phyloP scores from a whole-genome alignment of 148 eudicot species.

The Fagopyrum homotropicum region DNA sequence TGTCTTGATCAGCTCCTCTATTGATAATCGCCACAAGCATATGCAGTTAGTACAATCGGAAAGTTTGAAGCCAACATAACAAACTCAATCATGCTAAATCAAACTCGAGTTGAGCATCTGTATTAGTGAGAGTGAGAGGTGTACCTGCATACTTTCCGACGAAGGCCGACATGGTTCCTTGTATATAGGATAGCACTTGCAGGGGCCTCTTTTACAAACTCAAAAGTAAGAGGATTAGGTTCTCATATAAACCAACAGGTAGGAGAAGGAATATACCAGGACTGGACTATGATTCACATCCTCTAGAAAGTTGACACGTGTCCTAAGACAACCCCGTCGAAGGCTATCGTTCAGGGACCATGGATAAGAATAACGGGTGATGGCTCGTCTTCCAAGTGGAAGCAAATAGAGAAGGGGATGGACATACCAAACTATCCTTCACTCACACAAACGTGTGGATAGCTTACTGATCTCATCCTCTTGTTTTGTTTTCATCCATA shows the following conservation, averaged over 20 bases:
- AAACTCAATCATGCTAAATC: not conserved
- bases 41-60: no score
- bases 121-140: not conserved
- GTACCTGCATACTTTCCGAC: constrained; percentile 89
- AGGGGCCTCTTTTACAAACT: constrained; percentile 1
- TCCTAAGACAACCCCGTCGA: constrained; percentile 32
- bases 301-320: constrained; percentile 40
- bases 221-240: not conserved
- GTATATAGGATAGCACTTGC: constrained; percentile 7
- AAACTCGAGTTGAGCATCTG: not conserved
- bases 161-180: constrained; percentile 78
- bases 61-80: not conserved
- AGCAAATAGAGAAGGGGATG: not conserved
- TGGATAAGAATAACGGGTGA: constrained; percentile 60
- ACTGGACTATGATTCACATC: constrained; percentile 9
- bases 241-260: constrained; percentile 22
- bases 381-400: constrained; percentile 30
- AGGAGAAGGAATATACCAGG: constrained; percentile 32
- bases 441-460: constrained; percentile 19
- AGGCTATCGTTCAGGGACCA: constrained; percentile 40
- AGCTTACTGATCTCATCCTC: constrained; percentile 28
- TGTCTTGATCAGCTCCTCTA: constrained; percentile 82
- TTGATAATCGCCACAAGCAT: not conserved
- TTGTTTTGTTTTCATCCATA: constrained; percentile 10
- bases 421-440: constrained; percentile 6